Evolutionary conservation across 73 alveolate species (phyloP).

Genomic region (Stentor coeruleus): DNA sequence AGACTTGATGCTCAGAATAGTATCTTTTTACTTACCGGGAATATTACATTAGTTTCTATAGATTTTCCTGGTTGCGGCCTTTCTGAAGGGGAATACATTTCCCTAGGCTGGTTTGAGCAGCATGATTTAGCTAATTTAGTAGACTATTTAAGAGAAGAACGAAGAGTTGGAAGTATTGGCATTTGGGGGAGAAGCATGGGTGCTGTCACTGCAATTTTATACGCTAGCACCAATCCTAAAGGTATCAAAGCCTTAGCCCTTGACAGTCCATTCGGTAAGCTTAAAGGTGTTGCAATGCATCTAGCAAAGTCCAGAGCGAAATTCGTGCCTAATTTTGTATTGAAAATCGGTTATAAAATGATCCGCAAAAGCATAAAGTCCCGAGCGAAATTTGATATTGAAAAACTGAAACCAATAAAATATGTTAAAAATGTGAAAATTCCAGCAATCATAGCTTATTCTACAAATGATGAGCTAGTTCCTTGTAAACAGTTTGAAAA

Average conservation of each 20-base stretch:
- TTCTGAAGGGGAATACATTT: conserved; percentile 62
- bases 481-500: conserved; percentile 79
- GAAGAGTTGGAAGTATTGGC: conserved; percentile 71
- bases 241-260: conserved; percentile 64
- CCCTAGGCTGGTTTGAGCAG: conserved; percentile 57
- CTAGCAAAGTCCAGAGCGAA: conserved; percentile 51
- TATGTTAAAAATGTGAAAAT: conserved; percentile 66
- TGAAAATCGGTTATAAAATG: conserved; percentile 72
- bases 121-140: conserved; percentile 59
- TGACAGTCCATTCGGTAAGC: conserved; percentile 80
- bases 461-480: conserved; percentile 82
- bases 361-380: conserved; percentile 66
- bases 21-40: conserved; percentile 58
- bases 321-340: conserved; percentile 45
- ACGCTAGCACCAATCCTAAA: conserved; percentile 60
- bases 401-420: conserved; percentile 76
- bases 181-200: conserved; percentile 97
- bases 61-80: conserved; percentile 63
- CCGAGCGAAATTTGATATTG: conserved; percentile 87
- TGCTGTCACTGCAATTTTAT: conserved; percentile 84
- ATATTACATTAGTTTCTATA: conserved; percentile 61
- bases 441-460: conserved; percentile 88
- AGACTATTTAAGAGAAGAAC: conserved; percentile 36
- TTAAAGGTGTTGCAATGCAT: conserved; percentile 70
- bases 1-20: conserved; percentile 87